Evolutionary conservation across 1,284 basidiomycete genomes (phyloP), one percentile per base, ranked within the genome.

Genomic region (Sphagnurus paluster): DNA sequence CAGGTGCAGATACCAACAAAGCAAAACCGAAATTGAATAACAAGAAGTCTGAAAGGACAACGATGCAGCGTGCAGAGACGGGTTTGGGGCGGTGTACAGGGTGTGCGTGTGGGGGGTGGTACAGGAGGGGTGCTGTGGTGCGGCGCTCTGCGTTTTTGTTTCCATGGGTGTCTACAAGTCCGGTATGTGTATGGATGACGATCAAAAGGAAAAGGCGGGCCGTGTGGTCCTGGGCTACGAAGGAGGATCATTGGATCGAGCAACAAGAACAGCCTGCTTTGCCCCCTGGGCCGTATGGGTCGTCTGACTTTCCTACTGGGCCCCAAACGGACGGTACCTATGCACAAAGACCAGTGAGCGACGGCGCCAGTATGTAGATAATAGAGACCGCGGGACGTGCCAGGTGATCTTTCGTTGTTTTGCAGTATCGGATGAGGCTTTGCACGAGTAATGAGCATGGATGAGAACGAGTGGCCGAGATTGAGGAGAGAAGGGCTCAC

Each of bases 291-390:
- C 83, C 85, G 59, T 91, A 92, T 48, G 90, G 90, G 62, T 93
- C 90, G 53, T 92, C 87, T 40, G 80, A 79, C 64, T 85, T 88
- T 50, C 81, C 80, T n/a, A 91, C 82, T 25, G 87, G 84, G 5
- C 92, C 92, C 93, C 92, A 97, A 1, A 96, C 88, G 20, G 87
- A 91, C 13, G 93, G 92, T 38, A 93, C 83, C 86, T 91, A 57
- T 47, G 23, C 32, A 42, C 16, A 23, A 24, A 34, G 13, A 40
- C n/a, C 28, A 25, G 25, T 40, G 21, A 48, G 40, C 28, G 30
- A 25, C n/a, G 30, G 4, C 35, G 9, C 42, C n/a, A n/a, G n/a
- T n/a, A 21, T 24, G 32, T n/a, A 24, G 21, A 16, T 40, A 19
- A 21, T 39, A 29, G 16, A 30, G 36, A 20, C 17, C n/a, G 33